These are phyloP conservation scores for Sugiyamaella mastotermitis DNA, from an alignment of 805 yeast species.

Conservation along the genomic window DNA sequence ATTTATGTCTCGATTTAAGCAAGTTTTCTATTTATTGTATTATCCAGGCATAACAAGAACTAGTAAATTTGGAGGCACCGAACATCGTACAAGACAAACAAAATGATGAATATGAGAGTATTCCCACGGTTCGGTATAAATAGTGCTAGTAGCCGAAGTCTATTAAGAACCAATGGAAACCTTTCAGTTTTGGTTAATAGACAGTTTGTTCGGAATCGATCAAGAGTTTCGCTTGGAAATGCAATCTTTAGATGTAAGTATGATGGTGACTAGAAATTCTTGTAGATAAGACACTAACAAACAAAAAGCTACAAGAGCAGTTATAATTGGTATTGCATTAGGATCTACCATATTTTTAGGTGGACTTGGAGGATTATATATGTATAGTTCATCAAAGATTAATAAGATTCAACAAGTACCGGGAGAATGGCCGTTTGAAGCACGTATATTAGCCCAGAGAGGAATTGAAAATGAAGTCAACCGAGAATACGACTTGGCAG, in stretches of 20 bases:
- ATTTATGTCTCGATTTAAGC: too few relatives aligned
- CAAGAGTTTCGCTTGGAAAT: constrained; percentile 1
- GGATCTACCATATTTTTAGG: constrained; percentile 4
- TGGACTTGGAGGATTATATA: constrained; percentile 9
- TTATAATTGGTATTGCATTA: constrained; percentile 2
- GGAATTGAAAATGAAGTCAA: constrained; percentile 16
- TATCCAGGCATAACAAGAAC: too few relatives aligned
- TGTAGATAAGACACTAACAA: not conserved
- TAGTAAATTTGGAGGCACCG: too few relatives aligned
- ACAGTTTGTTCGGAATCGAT: too few relatives aligned
- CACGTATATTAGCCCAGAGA: constrained; percentile 12
- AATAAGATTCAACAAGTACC: constrained; percentile 20
- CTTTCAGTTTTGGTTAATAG: too few relatives aligned
- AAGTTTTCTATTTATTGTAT: too few relatives aligned
- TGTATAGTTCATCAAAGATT: constrained; percentile 7
- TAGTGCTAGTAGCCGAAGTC: too few relatives aligned
- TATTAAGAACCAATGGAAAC: too few relatives aligned
- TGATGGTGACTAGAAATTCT: not conserved
- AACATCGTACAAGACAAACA: too few relatives aligned
- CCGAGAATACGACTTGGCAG: constrained; percentile 15
- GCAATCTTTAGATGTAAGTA: constrained; percentile 7
- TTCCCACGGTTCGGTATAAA: too few relatives aligned
- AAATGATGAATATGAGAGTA: too few relatives aligned
- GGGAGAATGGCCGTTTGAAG: constrained; percentile 16
- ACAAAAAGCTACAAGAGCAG: constrained; percentile 3